Evolutionary conservation across 352 stramenopile species (phyloP).

Genomic region (Phytophthora tubulina): DNA sequence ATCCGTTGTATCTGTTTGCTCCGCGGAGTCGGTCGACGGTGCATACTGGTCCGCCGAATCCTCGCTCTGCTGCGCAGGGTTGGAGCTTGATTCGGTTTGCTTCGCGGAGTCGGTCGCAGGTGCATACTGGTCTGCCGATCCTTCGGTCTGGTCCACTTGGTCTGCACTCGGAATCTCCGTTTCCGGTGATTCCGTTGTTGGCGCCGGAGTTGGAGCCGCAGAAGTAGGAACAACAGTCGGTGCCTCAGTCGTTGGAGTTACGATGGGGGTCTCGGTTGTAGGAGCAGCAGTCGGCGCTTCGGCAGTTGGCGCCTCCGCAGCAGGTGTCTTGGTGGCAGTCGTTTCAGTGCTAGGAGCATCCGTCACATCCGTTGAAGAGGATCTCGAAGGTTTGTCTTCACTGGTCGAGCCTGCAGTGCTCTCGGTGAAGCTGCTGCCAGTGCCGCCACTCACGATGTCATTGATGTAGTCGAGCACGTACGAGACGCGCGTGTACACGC

Average conservation of each 20-base stretch:
- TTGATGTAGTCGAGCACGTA: slow-evolving; percentile 70
- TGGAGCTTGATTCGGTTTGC: slow-evolving; percentile 18
- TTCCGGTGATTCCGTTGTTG: background rate
- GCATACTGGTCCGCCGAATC: background rate
- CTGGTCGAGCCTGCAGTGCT: slow-evolving; percentile 15
- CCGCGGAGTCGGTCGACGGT: slow-evolving; percentile 2
- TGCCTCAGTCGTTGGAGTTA: background rate
- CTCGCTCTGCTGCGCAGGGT: slow-evolving; percentile 21
- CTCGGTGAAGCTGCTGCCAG: slow-evolving; percentile 30
- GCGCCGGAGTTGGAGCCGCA: no score
- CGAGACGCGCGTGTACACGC: slow-evolving; percentile 67
- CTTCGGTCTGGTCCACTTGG: slow-evolving; percentile 4
- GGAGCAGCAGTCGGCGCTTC: slow-evolving; percentile 18
- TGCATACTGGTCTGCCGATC: background rate
- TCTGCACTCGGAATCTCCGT: slow-evolving; percentile 17
- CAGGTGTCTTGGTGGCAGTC: slow-evolving; percentile 17
- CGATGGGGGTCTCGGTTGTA: slow-evolving; percentile 9
- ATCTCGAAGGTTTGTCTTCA: slow-evolving; percentile 8
- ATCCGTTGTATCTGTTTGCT: background rate
- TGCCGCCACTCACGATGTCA: slow-evolving; percentile 46
- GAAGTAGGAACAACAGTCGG: background rate
- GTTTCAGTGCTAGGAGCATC: slow-evolving; percentile 14
- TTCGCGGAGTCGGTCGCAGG: slow-evolving; percentile 2
- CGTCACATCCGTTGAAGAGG: slow-evolving; percentile 17
- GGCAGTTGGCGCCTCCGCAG: slow-evolving; percentile 18